Percentiles rank a stretch among this genome's conserved stretches.
Conservation (phyloP, 805 yeast genomes). For the Saccharomyces mikatae region DNA sequence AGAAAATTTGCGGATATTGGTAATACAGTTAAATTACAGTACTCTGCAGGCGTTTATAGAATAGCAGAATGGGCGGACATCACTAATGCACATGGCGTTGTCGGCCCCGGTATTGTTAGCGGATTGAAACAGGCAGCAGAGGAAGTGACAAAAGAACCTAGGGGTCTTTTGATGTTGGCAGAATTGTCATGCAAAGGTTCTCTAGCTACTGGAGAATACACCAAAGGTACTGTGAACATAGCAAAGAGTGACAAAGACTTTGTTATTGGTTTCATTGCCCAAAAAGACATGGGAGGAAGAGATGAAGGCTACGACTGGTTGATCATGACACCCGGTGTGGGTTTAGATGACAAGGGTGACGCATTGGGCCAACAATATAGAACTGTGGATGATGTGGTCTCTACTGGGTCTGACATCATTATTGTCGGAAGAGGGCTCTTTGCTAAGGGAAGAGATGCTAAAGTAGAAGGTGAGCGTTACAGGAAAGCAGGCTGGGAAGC, state of each 20-base stretch:
- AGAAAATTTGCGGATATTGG: conserved; percentile 98
- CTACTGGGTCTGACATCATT: conserved; percentile 85
- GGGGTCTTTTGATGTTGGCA: conserved; percentile 92
- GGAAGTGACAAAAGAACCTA: conserved; percentile 61
- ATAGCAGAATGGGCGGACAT: conserved; percentile 95
- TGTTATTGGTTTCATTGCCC: conserved; percentile 96
- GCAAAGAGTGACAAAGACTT: conserved; percentile 82
- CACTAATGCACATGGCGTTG: conserved; percentile 95
- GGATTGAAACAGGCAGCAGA: conserved; percentile 77
- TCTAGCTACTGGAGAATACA: conserved; percentile 85
- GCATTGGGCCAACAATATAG: conserved; percentile 94
- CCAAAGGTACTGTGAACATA: conserved; percentile 79
- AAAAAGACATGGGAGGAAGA: conserved; percentile 73
- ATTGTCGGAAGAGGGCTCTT: conserved; percentile 98
- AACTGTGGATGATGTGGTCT: conserved; percentile 76
- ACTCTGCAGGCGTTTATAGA: conserved; percentile 79
- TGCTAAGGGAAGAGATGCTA: conserved; percentile 90
- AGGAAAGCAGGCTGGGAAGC: conserved; percentile 94
- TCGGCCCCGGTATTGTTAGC: conserved; percentile 86
- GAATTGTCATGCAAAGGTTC: conserved; percentile 93
- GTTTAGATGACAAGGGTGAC: conserved; percentile 94
- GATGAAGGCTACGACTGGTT: conserved; percentile 91
- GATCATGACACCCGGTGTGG: conserved; percentile 97
- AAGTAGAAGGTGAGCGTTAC: conserved; percentile 79
- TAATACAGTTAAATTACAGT: conserved; percentile 90